Conservation (phyloP, 352 stramenopile genomes). For the Globisporangium recalcitrans region DNA sequence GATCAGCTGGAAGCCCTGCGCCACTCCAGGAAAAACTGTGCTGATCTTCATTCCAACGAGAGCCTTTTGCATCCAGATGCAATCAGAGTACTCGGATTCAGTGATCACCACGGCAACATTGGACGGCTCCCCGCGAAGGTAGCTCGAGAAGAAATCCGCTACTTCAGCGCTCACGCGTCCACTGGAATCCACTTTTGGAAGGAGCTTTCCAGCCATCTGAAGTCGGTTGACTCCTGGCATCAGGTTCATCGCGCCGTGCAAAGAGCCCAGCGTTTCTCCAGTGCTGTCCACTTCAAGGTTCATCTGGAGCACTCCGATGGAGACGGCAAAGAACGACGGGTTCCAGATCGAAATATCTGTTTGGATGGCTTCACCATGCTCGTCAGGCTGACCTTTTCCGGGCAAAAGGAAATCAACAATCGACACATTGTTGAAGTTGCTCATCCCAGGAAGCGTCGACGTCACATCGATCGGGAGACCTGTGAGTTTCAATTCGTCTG, state of each 20-base stretch:
- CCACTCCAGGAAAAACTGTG: conserved; percentile 59
- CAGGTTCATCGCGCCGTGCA: conserved; percentile 57
- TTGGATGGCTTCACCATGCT: conserved; percentile 44
- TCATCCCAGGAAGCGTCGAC: conserved; percentile 49
- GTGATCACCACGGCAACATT: conserved; percentile 50
- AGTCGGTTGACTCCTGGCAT: conserved; percentile 44
- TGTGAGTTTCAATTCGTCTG: conserved; percentile 46
- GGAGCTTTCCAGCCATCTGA: conserved; percentile 38
- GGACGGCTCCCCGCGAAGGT: conserved; percentile 50
- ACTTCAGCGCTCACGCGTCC: conserved; percentile 49
- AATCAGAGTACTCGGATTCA: conserved; percentile 39
- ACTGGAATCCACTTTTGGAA: conserved; percentile 33
- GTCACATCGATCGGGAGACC: conserved; percentile 45
- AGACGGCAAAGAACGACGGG: conserved; percentile 62
- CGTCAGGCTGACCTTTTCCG: conserved; percentile 28
- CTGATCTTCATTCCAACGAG: conserved; percentile 55
- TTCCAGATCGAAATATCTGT: conserved; percentile 66
- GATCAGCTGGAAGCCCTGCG: conserved; percentile 56
- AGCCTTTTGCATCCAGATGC: conserved; percentile 59
- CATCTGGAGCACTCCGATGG: conserved; percentile 59
- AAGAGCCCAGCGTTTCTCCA: conserved; percentile 37
- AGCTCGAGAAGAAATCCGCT: conserved; percentile 61
- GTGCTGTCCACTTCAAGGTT: conserved; percentile 30
- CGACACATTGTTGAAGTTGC: conserved; percentile 51
- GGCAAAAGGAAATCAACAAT: conserved; percentile 59